Evolutionary conservation across 1,284 basidiomycete genomes (phyloP).

Genomic region (Fomitopsis schrenkii): DNA sequence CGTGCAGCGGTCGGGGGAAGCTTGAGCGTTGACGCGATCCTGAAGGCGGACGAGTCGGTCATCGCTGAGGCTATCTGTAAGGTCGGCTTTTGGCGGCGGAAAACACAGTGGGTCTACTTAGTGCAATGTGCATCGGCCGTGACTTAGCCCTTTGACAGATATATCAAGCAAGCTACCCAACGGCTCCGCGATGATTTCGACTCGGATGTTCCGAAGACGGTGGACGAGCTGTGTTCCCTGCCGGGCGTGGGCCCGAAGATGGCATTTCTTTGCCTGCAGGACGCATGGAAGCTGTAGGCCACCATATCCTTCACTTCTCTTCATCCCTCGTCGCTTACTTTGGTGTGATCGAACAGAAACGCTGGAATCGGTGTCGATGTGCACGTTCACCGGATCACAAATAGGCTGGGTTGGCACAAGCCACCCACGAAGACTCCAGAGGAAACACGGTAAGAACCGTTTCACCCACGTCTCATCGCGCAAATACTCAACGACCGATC

Average conservation of each 20-base stretch:
- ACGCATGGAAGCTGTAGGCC: slow-evolving; percentile 79
- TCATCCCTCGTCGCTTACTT: neutral
- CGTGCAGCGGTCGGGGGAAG: slow-evolving; percentile 73
- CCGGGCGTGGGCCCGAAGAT: slow-evolving; percentile 93
- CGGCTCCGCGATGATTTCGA: slow-evolving; percentile 67
- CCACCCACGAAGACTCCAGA: slow-evolving; percentile 84
- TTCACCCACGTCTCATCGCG: neutral
- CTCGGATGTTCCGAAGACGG: slow-evolving; percentile 82
- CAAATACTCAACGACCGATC: neutral
- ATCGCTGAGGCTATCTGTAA: slow-evolving; percentile 80
- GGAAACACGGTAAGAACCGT: slow-evolving; percentile 62
- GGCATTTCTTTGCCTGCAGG: slow-evolving; percentile 82
- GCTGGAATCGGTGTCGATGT: slow-evolving; percentile 96
- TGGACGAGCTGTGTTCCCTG: slow-evolving; percentile 80
- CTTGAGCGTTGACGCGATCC: slow-evolving; percentile 68
- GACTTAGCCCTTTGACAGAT: slow-evolving; percentile 35
- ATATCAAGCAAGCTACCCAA: slow-evolving; percentile 71
- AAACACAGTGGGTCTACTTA: slow-evolving; percentile 57
- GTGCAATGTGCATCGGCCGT: no score
- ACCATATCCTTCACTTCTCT: neutral
- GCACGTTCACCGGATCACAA: slow-evolving; percentile 94
- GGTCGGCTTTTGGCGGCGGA: slow-evolving; percentile 91
- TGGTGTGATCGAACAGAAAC: slow-evolving; percentile 49
- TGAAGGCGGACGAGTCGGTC: slow-evolving; percentile 56
- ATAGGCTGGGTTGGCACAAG: slow-evolving; percentile 89